Conservation (phyloP, 2,329 filamentous ascomycete species). For the Aureobasidium subglaciale region DNA sequence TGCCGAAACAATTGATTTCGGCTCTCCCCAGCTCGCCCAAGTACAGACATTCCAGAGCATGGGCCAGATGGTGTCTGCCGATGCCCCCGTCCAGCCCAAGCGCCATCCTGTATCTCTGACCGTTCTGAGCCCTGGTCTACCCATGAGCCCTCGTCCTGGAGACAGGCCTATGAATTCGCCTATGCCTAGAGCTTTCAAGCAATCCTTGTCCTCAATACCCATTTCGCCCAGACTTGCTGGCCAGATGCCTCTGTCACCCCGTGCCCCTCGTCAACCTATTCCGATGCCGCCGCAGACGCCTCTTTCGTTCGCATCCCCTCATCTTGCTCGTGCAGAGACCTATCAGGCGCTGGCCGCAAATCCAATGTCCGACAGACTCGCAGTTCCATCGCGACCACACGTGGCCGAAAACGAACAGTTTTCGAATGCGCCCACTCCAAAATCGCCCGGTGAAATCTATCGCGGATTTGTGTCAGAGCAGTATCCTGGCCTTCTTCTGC, state of each 20-base stretch:
- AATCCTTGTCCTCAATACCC: constrained; percentile 56
- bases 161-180: constrained; percentile 55
- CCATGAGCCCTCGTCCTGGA: constrained; percentile 53
- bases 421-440: not conserved
- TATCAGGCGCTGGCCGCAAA: constrained; percentile 24
- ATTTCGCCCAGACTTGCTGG: constrained; percentile 55
- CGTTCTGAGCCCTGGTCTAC: constrained; percentile 55
- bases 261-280: constrained; percentile 65
- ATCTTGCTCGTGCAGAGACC: constrained; percentile 33
- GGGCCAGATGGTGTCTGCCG: constrained; percentile 12
- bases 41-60: constrained; percentile 19
- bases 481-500: constrained; percentile 75
- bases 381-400: constrained; percentile 14
- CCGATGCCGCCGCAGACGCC: constrained; percentile 65
- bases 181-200: constrained; percentile 49
- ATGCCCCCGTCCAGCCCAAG: constrained; percentile 9
- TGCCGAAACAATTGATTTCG: constrained; percentile 13
- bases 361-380: constrained; percentile 20
- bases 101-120: constrained; percentile 6
- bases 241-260: constrained; percentile 57
- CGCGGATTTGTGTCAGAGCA: constrained; percentile 76
- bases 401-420: constrained; percentile 5
- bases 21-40: constrained; percentile 17
- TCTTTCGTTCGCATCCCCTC: constrained; percentile 52
- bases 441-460: constrained; percentile 50